Percentiles rank a stretch among this genome's conserved stretches.
Evolutionary conservation across 306 rosid genomes (phyloP).

Genomic region (Prosopis cineraria): DNA sequence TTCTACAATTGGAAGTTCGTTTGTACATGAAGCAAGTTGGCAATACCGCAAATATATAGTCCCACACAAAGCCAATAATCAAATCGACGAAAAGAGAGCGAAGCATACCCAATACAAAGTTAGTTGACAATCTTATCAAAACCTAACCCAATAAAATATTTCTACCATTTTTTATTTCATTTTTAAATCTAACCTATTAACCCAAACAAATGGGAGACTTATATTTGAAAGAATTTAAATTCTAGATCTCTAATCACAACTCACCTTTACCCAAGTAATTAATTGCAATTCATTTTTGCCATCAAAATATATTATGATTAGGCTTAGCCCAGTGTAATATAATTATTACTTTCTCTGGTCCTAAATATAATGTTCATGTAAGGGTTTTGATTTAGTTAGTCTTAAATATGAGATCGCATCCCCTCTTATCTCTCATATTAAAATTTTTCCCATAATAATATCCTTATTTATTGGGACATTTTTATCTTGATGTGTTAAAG

Average conservation of each 20-base stretch:
- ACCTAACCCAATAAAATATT: not conserved
- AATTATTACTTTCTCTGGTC: too few species aligned
- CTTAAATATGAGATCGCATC: too few species aligned
- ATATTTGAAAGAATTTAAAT: not conserved
- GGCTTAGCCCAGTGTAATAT: too few species aligned
- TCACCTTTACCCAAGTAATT: not conserved
- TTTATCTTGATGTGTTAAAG: too few species aligned
- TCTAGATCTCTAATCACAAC: not conserved
- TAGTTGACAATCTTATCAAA: not conserved
- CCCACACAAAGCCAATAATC: not conserved
- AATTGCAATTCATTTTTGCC: not conserved
- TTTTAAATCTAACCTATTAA: too few species aligned
- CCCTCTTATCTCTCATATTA: too few species aligned
- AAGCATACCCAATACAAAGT: not conserved
- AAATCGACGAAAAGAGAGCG: not conserved
- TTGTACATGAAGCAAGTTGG: not conserved
- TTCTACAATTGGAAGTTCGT: not conserved
- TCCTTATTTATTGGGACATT: too few species aligned
- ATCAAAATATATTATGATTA: too few species aligned
- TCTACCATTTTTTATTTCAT: not conserved
- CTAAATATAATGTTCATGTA: too few species aligned
- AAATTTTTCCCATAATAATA: too few species aligned
- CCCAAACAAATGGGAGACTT: not conserved
- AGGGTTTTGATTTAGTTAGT: too few species aligned
- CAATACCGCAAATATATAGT: not conserved